phyloP scores from a whole-genome alignment of 257 asterid species.

The Voacanga thouarsii region DNA sequence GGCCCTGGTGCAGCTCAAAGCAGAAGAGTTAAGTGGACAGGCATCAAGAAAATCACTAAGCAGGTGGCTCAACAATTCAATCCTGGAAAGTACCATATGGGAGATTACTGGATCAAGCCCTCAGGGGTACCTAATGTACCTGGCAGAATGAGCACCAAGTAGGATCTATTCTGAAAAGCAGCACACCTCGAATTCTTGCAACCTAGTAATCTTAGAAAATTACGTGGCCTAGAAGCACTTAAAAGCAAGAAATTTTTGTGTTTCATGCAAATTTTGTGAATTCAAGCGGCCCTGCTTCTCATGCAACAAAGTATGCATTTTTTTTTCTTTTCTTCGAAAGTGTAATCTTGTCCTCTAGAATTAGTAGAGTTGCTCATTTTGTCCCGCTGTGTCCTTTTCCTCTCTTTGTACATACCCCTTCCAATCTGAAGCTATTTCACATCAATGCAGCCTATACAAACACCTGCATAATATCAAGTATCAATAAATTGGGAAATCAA shows the following conservation, averaged over 20 bases:
- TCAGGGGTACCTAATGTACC: conserved; percentile 5
- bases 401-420: neutral
- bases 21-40: neutral
- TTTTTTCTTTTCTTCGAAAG: neutral
- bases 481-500: neutral
- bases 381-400: neutral
- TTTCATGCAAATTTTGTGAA: neutral
- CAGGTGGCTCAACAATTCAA: neutral
- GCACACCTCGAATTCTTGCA: neutral
- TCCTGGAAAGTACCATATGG: neutral
- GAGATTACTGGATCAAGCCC: conserved; percentile 3
- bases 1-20: conserved; percentile 9
- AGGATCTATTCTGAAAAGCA: neutral
- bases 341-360: neutral
- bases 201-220: neutral
- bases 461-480: neutral
- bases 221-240: neutral
- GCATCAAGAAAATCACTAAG: conserved; percentile 4
- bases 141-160: conserved; percentile 5
- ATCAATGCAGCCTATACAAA: no score
- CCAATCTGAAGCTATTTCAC: neutral
- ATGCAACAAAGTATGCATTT: neutral
- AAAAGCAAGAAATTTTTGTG: neutral
- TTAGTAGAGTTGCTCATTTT: neutral
- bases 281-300: neutral